Conservation (phyloP, 2,329 filamentous ascomycete genomes). For the Orbilia oligospora region DNA sequence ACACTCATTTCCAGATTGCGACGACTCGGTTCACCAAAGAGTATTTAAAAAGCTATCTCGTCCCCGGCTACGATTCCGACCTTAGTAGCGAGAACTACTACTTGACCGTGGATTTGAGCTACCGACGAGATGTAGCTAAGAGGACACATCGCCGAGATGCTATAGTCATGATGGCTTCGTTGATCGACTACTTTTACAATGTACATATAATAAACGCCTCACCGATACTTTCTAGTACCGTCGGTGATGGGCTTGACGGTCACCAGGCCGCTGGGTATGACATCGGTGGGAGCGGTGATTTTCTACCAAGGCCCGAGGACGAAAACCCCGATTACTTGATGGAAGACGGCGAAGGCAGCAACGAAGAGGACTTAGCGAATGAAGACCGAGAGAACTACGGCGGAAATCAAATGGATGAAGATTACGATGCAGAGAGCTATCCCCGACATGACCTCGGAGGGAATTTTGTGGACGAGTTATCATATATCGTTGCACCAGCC, state of each 20-base stretch:
- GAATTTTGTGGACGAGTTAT: background rate
- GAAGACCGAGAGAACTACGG: background rate
- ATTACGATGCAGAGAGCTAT: background rate
- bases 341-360: background rate
- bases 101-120: background rate
- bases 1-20: too few relatives aligned
- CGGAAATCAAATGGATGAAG: background rate
- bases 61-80: background rate
- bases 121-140: background rate
- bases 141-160: background rate
- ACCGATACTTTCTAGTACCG: background rate
- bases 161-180: constrained; percentile 5
- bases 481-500: background rate
- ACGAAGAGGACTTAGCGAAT: background rate
- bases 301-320: background rate
- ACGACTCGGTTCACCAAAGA: too few relatives aligned
- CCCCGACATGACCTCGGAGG: background rate
- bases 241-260: background rate
- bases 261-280: background rate
- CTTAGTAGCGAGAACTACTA: background rate
- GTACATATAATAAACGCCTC: background rate
- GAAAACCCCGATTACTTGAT: background rate
- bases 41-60: background rate
- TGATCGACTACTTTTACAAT: background rate
- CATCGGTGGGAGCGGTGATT: background rate